Evolutionary conservation across 768 basidiomycete genomes (phyloP).

Genomic region (Russula brevipes): DNA sequence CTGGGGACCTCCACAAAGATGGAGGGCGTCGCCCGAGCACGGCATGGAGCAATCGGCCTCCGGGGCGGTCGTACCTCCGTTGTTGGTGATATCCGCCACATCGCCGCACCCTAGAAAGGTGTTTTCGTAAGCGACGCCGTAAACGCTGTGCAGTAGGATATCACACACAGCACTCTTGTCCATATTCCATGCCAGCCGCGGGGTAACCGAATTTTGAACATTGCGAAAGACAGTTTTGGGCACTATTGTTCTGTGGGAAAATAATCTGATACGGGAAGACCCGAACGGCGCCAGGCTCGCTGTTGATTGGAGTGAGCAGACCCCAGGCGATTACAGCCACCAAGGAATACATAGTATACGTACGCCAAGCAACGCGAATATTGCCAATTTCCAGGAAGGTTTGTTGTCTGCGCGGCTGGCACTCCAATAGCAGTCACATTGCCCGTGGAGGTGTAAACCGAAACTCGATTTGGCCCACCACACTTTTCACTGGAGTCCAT

Average conservation of each 20-base stretch:
- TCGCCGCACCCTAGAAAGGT: constrained; percentile 62
- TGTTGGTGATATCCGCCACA: constrained; percentile 42
- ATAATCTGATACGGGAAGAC: constrained; percentile 60
- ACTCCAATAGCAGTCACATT: constrained; percentile 53
- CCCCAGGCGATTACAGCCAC: no score
- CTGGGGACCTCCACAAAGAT: constrained; percentile 58
- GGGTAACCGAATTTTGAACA: constrained; percentile 70
- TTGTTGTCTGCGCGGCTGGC: constrained; percentile 46
- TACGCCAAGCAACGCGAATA: constrained; percentile 68
- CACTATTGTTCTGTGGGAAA: constrained; percentile 57
- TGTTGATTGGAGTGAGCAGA: constrained; percentile 27
- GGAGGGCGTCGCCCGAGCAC: constrained; percentile 66
- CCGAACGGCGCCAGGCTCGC: constrained; percentile 44
- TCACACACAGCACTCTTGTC: constrained; percentile 66
- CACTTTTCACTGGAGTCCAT: constrained; percentile 50
- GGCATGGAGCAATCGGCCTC: constrained; percentile 42
- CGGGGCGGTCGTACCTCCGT: constrained; percentile 32
- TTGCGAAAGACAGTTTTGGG: constrained; percentile 57
- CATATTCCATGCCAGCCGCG: constrained; percentile 65
- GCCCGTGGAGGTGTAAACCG: constrained; percentile 54
- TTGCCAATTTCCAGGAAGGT: constrained; percentile 56
- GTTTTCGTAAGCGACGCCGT: neutral
- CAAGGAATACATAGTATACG: constrained; percentile 23
- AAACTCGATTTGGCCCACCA: constrained; percentile 68
- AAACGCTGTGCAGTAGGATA: neutral